Evolutionary conservation across 73 alveolate species (phyloP).

Genomic region (Tetrahymena thermophila): DNA sequence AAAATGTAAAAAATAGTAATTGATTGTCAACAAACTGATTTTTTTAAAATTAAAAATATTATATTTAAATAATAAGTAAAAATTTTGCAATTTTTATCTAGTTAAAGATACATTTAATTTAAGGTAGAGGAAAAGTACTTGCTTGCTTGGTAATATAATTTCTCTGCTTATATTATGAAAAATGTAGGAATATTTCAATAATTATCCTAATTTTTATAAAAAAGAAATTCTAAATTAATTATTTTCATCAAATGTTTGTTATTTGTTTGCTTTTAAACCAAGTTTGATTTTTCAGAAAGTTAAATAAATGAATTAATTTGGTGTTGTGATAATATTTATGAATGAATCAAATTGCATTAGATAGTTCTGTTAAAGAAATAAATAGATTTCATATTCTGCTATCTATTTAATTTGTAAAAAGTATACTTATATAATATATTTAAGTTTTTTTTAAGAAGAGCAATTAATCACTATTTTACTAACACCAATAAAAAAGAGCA

Average conservation of each 20-base stretch:
- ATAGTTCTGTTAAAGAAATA: not conserved
- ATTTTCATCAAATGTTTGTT: too few relatives aligned
- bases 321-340: not conserved
- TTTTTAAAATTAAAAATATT: too few relatives aligned
- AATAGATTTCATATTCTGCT: not conserved
- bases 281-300: not conserved
- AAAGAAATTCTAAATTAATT: not conserved
- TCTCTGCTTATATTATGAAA: not conserved
- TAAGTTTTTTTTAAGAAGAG: not conserved
- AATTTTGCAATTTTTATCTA: too few relatives aligned
- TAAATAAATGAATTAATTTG: not conserved
- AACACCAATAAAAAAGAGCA: not conserved
- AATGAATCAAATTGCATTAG: too few relatives aligned
- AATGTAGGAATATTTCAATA: not conserved
- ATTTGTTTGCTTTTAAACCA: not conserved
- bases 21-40: too few relatives aligned
- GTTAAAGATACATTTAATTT: too few relatives aligned
- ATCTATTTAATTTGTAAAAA: not conserved
- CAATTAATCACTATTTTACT: not conserved
- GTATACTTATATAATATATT: not conserved
- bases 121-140: too few relatives aligned
- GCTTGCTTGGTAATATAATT: too few relatives aligned
- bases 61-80: too few relatives aligned
- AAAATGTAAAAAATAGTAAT: too few relatives aligned
- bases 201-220: too few relatives aligned